A percentile compares a stretch with the other conserved stretches of the same genome.
Conservation (phyloP, 2,329 filamentous ascomycete species). For the Botryotinia calthae region DNA sequence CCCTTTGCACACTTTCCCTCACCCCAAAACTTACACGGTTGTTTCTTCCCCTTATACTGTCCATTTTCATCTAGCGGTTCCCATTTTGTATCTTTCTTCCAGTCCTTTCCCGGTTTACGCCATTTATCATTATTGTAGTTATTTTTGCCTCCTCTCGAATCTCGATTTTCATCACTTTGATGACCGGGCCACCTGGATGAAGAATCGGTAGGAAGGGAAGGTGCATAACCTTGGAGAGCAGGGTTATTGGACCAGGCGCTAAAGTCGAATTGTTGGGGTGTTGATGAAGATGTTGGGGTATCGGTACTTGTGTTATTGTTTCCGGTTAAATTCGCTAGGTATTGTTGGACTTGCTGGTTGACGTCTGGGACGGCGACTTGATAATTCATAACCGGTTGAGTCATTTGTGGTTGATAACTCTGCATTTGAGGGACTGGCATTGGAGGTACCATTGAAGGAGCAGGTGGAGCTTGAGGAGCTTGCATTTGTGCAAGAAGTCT, state of each 20-base stretch:
- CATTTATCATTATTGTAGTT: slow-evolving; percentile 11
- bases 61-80: slow-evolving; percentile 35
- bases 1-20: slow-evolving; percentile 72
- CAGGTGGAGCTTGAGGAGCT: slow-evolving; percentile 25
- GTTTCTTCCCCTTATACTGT: slow-evolving; percentile 55
- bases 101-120: background rate
- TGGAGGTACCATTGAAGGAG: slow-evolving; percentile 31
- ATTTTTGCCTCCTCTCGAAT: background rate
- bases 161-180: slow-evolving; percentile 23
- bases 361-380: slow-evolving; percentile 26
- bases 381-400: slow-evolving; percentile 22
- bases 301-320: slow-evolving; percentile 24
- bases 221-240: slow-evolving; percentile 12
- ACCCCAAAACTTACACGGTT: slow-evolving; percentile 67
- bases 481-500: slow-evolving; percentile 32
- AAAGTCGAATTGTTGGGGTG: slow-evolving; percentile 29
- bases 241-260: slow-evolving; percentile 25
- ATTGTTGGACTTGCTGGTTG: slow-evolving; percentile 33
- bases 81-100: slow-evolving; percentile 17
- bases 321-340: slow-evolving; percentile 30
- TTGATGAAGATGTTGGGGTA: background rate
- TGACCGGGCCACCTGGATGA: slow-evolving; percentile 23
- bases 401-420: slow-evolving; percentile 25
- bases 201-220: background rate
- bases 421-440: slow-evolving; percentile 24